These are phyloP conservation scores for Fagus sylvatica DNA, from an alignment of 306 rosid species.

Conservation along the genomic window DNA sequence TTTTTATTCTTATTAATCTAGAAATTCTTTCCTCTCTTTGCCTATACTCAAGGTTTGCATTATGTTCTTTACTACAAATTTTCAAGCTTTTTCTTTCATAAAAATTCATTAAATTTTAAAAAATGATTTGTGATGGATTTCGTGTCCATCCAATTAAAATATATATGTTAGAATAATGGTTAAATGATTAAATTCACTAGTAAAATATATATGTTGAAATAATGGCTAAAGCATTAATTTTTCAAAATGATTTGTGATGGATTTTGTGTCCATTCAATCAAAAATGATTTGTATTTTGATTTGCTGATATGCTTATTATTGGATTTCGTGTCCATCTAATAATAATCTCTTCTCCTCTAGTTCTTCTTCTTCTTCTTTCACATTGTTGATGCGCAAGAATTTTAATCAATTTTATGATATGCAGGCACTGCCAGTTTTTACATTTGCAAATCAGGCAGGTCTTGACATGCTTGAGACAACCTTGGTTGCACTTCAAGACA, in stretches of 20 bases:
- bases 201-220: no score
- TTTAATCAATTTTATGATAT: constrained; percentile 21
- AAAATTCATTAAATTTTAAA: no score
- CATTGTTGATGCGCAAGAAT: constrained; percentile 11
- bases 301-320: no score
- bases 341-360: background rate
- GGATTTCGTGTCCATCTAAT: background rate
- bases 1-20: background rate
- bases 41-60: background rate
- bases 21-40: background rate
- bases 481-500: constrained; percentile 91
- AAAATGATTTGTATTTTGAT: no score
- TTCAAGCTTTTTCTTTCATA: background rate
- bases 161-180: no score
- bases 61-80: background rate
- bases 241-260: no score
- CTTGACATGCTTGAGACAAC: constrained; percentile 99
- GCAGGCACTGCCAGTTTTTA: constrained; percentile 87
- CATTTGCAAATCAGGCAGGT: constrained; percentile 95
- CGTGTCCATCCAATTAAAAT: no score
- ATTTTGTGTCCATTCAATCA: no score
- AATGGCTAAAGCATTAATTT: no score
- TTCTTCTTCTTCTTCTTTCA: background rate
- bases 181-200: no score
- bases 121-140: no score